Evolutionary conservation across 169 alveolate species (phyloP).

Genomic region (Plasmodium falciparum): DNA sequence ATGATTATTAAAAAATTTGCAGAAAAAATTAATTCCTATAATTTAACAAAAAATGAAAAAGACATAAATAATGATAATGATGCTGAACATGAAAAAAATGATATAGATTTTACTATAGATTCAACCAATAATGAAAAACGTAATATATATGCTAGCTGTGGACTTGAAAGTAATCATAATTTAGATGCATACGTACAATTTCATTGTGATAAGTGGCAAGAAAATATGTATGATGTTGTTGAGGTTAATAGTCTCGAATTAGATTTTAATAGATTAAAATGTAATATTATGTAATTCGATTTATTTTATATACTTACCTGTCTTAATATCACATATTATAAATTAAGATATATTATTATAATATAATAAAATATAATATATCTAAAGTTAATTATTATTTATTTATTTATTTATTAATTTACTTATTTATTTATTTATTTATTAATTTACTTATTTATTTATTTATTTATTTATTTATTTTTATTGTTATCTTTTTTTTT

Average conservation of each 20-base stretch:
- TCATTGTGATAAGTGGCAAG: slow-evolving; percentile 77
- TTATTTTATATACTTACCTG: no score
- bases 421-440: no score
- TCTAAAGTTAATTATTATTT: no score
- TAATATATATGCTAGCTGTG: slow-evolving; percentile 13
- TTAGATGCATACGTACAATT: slow-evolving; percentile 71
- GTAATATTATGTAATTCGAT: slow-evolving; percentile 53
- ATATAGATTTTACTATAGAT: slow-evolving; percentile 20
- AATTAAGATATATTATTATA: no score
- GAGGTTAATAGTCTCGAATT: slow-evolving; percentile 74
- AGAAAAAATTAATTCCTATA: slow-evolving; percentile 63
- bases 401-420: no score
- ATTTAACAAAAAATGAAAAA: slow-evolving; percentile 5
- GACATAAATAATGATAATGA: background rate
- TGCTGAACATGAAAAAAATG: background rate
- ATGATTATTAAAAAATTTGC: slow-evolving; percentile 75
- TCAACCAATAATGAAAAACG: slow-evolving; percentile 17
- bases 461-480: background rate
- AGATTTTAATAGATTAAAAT: slow-evolving; percentile 58
- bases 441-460: no score
- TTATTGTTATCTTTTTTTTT: background rate
- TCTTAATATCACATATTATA: no score
- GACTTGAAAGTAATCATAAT: slow-evolving; percentile 35
- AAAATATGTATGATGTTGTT: slow-evolving; percentile 73
- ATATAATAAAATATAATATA: no score